Percentiles rank a stretch among this genome's conserved stretches.
Conservation (phyloP, 1,284 basidiomycete species). For the Golubevia pallescens region DNA sequence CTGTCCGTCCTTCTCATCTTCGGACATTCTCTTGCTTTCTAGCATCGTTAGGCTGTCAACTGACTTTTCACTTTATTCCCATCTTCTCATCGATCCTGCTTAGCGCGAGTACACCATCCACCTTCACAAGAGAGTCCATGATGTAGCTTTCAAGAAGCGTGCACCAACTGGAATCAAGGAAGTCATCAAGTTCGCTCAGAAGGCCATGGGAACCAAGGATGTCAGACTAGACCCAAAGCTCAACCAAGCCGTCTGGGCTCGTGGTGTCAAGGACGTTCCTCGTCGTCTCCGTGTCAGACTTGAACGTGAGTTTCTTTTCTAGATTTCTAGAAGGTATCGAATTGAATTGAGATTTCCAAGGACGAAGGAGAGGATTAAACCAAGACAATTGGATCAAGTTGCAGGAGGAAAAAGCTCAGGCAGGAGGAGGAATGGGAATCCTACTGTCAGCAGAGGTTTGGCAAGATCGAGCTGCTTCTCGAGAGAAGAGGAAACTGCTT, state of each 20-base stretch:
- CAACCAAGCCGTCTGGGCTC: constrained; percentile 64
- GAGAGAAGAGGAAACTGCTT: not conserved
- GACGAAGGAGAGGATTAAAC: not conserved
- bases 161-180: constrained; percentile 62
- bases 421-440: no score
- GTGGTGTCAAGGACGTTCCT: constrained; percentile 62
- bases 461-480: not conserved
- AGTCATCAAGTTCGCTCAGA: constrained; percentile 60
- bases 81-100: constrained; percentile 38
- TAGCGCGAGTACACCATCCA: constrained; percentile 56
- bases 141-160: constrained; percentile 50
- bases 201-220: constrained; percentile 63
- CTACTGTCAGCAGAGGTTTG: not conserved
- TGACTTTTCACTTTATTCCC: not conserved
- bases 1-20: no score
- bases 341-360: constrained; percentile 1
- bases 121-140: constrained; percentile 47
- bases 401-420: not conserved
- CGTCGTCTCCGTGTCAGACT: constrained; percentile 58
- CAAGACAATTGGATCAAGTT: not conserved
- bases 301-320: constrained; percentile 34
- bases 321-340: no score
- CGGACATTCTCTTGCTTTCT: not conserved
- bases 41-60: not conserved
- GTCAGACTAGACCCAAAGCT: constrained; percentile 64